Conservation (phyloP, 2,329 filamentous ascomycete species). For the Fusarium ramigenum region DNA sequence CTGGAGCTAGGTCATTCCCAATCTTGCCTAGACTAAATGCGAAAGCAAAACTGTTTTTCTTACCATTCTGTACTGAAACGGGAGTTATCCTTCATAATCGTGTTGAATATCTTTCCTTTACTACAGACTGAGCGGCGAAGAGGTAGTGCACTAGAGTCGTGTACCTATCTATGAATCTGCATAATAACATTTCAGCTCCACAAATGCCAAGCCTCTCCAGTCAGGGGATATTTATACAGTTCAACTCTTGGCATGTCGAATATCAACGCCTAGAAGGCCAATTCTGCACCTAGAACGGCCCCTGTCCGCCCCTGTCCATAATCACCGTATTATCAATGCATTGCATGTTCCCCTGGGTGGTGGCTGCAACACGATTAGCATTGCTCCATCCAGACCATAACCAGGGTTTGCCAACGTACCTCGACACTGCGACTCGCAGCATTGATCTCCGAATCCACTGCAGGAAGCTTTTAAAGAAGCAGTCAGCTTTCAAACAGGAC, state of each 20-base stretch:
- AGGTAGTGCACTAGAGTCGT: background rate
- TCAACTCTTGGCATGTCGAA: background rate
- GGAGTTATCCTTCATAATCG: rapidly evolving
- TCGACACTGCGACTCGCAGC: background rate
- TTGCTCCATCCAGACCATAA: rapidly evolving
- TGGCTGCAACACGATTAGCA: background rate
- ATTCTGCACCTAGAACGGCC: background rate
- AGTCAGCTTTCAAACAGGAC: too few species aligned
- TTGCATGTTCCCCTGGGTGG: background rate
- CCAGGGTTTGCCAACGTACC: background rate
- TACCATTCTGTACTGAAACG: rapidly evolving
- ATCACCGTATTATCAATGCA: background rate
- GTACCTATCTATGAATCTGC: too few species aligned
- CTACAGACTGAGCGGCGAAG: too few species aligned
- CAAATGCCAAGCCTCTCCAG: too few species aligned
- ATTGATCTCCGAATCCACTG: background rate
- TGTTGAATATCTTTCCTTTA: background rate
- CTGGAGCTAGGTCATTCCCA: background rate
- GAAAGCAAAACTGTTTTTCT: background rate
- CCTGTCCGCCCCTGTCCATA: background rate
- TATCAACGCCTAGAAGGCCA: background rate
- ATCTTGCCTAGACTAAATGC: background rate
- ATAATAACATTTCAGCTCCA: too few species aligned
- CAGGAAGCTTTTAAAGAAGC: background rate
- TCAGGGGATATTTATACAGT: too few species aligned